Evolutionary conservation across 345 rosid genomes (phyloP), one percentile per base, ranked within the genome.

Genomic region (Laguncularia racemosa): DNA sequence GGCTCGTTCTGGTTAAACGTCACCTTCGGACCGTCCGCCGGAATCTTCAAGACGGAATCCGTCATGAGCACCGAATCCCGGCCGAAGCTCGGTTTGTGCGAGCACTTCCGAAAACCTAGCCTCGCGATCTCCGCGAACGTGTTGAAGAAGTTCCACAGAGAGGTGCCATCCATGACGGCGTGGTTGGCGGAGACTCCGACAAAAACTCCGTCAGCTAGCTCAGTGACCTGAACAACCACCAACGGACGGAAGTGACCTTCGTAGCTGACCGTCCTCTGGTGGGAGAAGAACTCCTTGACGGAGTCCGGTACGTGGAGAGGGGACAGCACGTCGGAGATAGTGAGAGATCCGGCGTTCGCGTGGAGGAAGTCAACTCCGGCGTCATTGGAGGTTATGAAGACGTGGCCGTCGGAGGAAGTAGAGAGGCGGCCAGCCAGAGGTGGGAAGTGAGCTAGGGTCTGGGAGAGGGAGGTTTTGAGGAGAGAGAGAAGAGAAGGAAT

Each of bases 121-220:
- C 61, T 63, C 23, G 66, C 56, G 6, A 68, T 55, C 56, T 64
- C 77, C 5, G 73, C 77, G 19, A 68, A 63, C n/a, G 72, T 56
- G 47, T 72, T 72, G 58, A 72, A 72, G 55, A 72, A 67, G 57
- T 72, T 68, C 77, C 77, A 72, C n/a, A 72, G 57, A 10, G 77
- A 72, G n/a, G 77, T 72, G 21, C 73, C 77, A 19, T 72, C 77
- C 1, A 65, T 57, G 16, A 72, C 77, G 0, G 77, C 69, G 17
- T 72, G 77, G 44, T 72, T 72, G 4, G 68, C 60, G 20, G 72
- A 26, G 52, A 72, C 64, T 7, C 73, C 77, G 20, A 72, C 50
- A 46, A 72, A 72, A 20, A 68, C 63, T 4, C 56, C 73, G 12
- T 67, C 73, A 2, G 44, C 59, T 14, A 72, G 69, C 53, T 72